Conservation (phyloP, 495 filamentous ascomycete genomes). For the Chaetomium cochliodes region DNA sequence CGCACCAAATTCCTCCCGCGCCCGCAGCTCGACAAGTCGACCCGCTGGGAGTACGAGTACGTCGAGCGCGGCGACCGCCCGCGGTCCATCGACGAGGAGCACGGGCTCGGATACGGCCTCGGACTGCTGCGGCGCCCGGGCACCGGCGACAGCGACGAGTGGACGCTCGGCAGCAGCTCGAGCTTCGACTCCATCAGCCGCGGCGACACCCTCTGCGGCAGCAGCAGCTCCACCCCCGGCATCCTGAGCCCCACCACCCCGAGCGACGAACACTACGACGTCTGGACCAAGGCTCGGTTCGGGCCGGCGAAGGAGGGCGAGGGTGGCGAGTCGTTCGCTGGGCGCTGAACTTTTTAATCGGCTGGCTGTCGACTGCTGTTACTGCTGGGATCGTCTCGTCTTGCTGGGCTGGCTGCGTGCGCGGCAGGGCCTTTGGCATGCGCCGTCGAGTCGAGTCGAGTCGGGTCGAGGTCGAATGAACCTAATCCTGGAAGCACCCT, state of each 20-base stretch:
- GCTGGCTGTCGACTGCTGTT: background rate
- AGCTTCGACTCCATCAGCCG: conserved; percentile 40
- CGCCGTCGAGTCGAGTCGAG: too few species aligned
- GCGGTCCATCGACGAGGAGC: conserved; percentile 41
- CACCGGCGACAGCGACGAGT: conserved; percentile 42
- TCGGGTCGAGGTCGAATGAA: too few species aligned
- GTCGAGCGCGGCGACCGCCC: conserved; percentile 66
- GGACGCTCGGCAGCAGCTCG: conserved; percentile 47
- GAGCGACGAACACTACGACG: conserved; percentile 34
- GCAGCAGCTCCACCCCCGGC: conserved; percentile 39
- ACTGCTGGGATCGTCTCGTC: too few species aligned
- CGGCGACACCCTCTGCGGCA: conserved; percentile 39
- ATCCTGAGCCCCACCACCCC: conserved; percentile 44
- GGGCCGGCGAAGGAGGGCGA: conserved; percentile 16
- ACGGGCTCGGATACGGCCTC: conserved; percentile 38
- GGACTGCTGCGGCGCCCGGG: conserved; percentile 34
- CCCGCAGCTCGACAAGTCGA: conserved; percentile 74
- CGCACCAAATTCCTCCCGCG: conserved; percentile 78
- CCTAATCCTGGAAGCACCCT: too few species aligned
- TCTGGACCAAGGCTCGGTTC: conserved; percentile 34
- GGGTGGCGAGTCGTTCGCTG: conserved; percentile 14
- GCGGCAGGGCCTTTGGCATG: too few species aligned
- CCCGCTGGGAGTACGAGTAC: conserved; percentile 95
- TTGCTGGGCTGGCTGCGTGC: too few species aligned
- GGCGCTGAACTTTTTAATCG: background rate